phyloP scores from a whole-genome alignment of 106 monocot genomes.

The Apostasia ramifera region DNA sequence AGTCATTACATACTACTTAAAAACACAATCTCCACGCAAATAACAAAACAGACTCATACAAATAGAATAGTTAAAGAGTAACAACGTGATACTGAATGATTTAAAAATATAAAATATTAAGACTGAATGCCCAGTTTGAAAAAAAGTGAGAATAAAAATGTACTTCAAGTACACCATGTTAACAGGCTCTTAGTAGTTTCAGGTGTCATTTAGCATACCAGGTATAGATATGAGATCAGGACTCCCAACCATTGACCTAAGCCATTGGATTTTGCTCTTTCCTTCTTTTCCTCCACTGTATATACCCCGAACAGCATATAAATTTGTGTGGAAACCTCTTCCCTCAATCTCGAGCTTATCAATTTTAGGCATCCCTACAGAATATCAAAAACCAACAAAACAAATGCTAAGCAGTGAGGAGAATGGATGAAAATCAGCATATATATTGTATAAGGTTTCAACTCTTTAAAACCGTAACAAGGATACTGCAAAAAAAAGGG shows the following conservation, averaged over 20 bases:
- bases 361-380: conserved; percentile 76
- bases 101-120: no score
- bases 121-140: no score
- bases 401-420: neutral
- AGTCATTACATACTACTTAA: no score
- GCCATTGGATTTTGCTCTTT: conserved; percentile 98
- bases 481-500: neutral
- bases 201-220: conserved; percentile 31
- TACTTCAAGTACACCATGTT: no score
- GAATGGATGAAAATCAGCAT: neutral
- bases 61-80: no score
- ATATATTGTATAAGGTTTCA: neutral
- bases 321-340: conserved; percentile 94
- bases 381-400: neutral
- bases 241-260: conserved; percentile 92
- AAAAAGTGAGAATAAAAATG: no score
- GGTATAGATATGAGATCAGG: conserved; percentile 98
- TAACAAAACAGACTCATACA: no score
- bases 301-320: conserved; percentile 84
- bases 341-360: conserved; percentile 93
- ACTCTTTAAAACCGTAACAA: neutral
- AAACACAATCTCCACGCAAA: no score
- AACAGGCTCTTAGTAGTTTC: no score
- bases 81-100: no score
- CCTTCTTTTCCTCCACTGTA: conserved; percentile 97